These are phyloP conservation scores for Trametes sp. DNA, from an alignment of 1,284 basidiomycete species.

Conservation along the genomic window DNA sequence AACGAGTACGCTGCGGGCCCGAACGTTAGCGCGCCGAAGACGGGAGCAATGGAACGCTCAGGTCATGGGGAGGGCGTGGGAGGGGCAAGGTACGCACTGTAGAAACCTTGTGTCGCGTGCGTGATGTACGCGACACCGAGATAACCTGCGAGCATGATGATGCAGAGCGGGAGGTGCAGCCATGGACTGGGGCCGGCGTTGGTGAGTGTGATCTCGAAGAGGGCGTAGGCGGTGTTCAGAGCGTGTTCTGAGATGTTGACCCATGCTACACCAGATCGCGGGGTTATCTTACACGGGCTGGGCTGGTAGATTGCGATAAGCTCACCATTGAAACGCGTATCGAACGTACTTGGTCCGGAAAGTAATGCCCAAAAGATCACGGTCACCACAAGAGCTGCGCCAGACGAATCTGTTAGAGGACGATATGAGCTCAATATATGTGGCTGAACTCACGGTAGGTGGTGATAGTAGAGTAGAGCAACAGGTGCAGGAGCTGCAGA, in stretches of 20 bases:
- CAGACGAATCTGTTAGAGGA: not conserved
- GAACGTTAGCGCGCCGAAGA: conserved; percentile 2
- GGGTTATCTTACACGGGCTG: not conserved
- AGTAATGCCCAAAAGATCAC: conserved; percentile 73
- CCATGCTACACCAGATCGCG: conserved; percentile 52
- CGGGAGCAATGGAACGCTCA: not conserved
- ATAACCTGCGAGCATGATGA: conserved; percentile 63
- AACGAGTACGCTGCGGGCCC: conserved; percentile 52
- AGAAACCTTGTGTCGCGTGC: conserved; percentile 62
- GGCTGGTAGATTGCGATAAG: conserved; percentile 6
- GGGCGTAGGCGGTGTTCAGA: conserved; percentile 63
- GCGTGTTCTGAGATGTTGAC: conserved; percentile 67
- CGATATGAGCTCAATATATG: not conserved
- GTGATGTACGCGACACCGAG: conserved; percentile 74
- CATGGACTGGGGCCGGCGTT: conserved; percentile 60
- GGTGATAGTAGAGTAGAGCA: conserved; percentile 60
- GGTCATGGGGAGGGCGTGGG: conserved; percentile 3
- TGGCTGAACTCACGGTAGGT: conserved; percentile 62
- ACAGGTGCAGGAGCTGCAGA: conserved; percentile 64
- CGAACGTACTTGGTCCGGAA: conserved; percentile 50
- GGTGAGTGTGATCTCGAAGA: conserved; percentile 66
- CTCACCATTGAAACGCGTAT: conserved; percentile 48
- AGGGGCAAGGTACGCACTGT: conserved; percentile 53
- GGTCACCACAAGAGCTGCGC: conserved; percentile 70
- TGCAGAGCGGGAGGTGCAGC: conserved; percentile 54